phyloP scores from a whole-genome alignment of 352 stramenopile species.

The Phytophthora fragariaefolia region DNA sequence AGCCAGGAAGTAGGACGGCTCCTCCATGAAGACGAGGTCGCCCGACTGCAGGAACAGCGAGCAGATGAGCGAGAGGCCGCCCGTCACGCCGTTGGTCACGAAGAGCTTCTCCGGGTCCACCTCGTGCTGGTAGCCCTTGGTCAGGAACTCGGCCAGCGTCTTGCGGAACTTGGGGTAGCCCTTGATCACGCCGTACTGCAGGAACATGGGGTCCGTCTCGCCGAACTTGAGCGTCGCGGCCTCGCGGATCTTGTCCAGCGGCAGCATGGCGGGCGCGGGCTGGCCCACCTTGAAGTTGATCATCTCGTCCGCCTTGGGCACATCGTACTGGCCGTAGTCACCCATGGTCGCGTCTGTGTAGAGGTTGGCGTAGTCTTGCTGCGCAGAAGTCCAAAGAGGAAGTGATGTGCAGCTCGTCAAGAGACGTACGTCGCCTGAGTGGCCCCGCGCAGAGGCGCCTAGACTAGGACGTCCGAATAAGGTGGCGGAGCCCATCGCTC shows the following conservation, averaged over 20 bases:
- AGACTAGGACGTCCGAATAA: slow-evolving; percentile 5
- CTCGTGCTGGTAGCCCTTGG: slow-evolving; percentile 73
- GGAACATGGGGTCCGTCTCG: slow-evolving; percentile 87
- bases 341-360: slow-evolving; percentile 51
- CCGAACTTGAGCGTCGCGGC: slow-evolving; percentile 80
- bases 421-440: slow-evolving; percentile 28
- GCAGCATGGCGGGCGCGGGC: slow-evolving; percentile 81
- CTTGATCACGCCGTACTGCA: slow-evolving; percentile 91
- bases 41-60: slow-evolving; percentile 86
- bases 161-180: slow-evolving; percentile 89
- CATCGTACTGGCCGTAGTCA: slow-evolving; percentile 87
- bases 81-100: slow-evolving; percentile 93
- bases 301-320: slow-evolving; percentile 79
- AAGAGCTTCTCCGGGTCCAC: slow-evolving; percentile 91
- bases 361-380: slow-evolving; percentile 3
- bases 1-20: slow-evolving; percentile 95
- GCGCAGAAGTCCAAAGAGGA: slow-evolving; percentile 15
- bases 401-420: slow-evolving; percentile 15
- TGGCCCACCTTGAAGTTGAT: slow-evolving; percentile 94
- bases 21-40: slow-evolving; percentile 94
- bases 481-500: slow-evolving; percentile 1
- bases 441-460: slow-evolving; percentile 16
- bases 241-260: slow-evolving; percentile 88
- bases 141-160: slow-evolving; percentile 79
- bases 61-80: slow-evolving; percentile 92